Evolutionary conservation across 1,284 basidiomycete species (phyloP).

Genomic region (Irpex sp.): DNA sequence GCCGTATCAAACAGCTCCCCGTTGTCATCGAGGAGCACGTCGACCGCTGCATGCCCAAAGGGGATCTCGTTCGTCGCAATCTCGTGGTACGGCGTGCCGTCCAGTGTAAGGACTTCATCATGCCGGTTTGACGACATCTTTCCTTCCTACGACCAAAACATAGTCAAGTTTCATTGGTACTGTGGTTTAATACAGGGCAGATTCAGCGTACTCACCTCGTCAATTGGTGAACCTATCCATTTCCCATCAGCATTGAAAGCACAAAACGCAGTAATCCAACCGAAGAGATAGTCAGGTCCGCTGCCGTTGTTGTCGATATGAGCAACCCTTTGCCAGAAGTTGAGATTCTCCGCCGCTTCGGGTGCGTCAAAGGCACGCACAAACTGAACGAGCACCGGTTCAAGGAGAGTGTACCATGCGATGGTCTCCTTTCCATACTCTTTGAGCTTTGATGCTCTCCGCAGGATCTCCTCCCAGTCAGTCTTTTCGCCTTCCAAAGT

Average conservation of each 20-base stretch:
- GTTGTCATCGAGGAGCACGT: neutral
- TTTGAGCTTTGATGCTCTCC: constrained; percentile 15
- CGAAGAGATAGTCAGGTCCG: neutral
- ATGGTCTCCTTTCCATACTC: constrained; percentile 29
- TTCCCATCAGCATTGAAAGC: neutral
- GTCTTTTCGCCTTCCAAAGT: constrained; percentile 36
- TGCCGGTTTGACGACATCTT: neutral
- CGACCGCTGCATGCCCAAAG: neutral
- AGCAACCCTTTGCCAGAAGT: constrained; percentile 32
- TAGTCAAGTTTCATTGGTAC: too few species aligned
- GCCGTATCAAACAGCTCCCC: neutral
- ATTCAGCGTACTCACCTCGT: neutral
- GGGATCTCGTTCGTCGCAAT: neutral
- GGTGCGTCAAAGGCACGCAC: constrained; percentile 30
- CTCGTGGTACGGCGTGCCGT: neutral
- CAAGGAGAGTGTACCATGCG: constrained; percentile 30
- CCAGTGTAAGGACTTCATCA: neutral
- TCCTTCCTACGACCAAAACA: neutral
- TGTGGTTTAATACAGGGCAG: too few species aligned
- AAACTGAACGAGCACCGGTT: constrained; percentile 31
- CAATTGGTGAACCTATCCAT: neutral
- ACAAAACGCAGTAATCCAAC: neutral
- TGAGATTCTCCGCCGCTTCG: constrained; percentile 12
- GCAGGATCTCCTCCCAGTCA: constrained; percentile 25
- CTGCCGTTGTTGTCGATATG: neutral